phyloP scores from a whole-genome alignment of 2,329 filamentous ascomycete species.

The Aspergillus niger region DNA sequence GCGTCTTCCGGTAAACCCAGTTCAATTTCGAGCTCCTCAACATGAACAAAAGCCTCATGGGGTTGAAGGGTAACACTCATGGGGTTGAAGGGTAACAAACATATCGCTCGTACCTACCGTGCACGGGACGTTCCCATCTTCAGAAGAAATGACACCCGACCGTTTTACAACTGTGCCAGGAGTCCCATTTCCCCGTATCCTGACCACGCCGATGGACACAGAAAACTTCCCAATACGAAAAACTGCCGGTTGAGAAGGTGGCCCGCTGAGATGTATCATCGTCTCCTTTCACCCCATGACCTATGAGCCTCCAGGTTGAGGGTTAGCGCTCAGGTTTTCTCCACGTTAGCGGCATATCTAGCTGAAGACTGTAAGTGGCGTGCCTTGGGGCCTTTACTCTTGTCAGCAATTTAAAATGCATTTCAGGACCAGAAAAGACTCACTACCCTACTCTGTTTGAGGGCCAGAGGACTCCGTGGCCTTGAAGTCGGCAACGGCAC shows the following conservation, averaged over 20 bases:
- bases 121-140: not conserved
- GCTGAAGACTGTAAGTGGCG: not conserved
- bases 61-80: not conserved
- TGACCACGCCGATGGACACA: not conserved
- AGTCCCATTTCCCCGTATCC: not conserved
- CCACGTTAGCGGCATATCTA: not conserved
- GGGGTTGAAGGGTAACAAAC: not conserved
- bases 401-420: no score
- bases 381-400: no score
- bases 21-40: not conserved
- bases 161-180: not conserved
- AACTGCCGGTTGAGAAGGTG: not conserved
- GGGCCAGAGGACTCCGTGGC: no score
- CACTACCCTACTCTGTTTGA: no score
- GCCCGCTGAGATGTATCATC: not conserved
- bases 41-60: not conserved
- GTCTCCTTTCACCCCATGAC: not conserved
- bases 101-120: not conserved
- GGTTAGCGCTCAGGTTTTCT: not conserved
- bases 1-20: not conserved
- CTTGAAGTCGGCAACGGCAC: no score
- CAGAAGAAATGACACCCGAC: not conserved
- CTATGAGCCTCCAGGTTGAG: not conserved
- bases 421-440: no score
- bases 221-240: not conserved